phyloP scores from a whole-genome alignment of 163 green algal species.

The Coccomyxa subellipsoidea region DNA sequence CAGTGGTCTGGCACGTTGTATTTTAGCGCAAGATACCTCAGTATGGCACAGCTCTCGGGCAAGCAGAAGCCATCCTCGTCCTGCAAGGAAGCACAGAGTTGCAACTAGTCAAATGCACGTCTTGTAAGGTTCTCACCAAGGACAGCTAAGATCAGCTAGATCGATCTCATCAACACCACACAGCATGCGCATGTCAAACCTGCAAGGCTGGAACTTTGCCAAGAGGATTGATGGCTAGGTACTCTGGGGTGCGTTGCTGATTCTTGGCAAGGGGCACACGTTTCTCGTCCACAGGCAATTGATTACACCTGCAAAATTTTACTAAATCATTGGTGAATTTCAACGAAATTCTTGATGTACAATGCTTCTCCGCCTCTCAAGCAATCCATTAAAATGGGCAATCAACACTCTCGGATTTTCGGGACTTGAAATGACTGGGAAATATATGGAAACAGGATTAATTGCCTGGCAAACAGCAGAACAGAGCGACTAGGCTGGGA shows the following conservation, averaged over 20 bases:
- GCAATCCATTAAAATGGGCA: too few species aligned
- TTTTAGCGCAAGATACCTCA: slow-evolving; percentile 22
- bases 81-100: too few species aligned
- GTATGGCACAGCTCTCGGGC: slow-evolving; percentile 24
- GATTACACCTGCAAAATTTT: not conserved
- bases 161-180: not conserved
- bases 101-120: too few species aligned
- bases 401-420: too few species aligned
- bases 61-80: slow-evolving; percentile 21
- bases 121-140: too few species aligned
- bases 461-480: not conserved
- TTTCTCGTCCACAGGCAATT: slow-evolving; percentile 10
- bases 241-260: slow-evolving; percentile 7
- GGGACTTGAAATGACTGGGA: too few species aligned
- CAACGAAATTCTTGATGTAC: not conserved
- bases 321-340: not conserved
- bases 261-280: slow-evolving; percentile 13
- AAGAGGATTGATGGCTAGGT: slow-evolving; percentile 17
- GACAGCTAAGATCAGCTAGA: too few species aligned
- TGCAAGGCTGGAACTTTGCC: slow-evolving; percentile 24
- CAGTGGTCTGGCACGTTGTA: slow-evolving; percentile 14
- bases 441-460: not conserved
- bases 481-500: not conserved
- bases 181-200: not conserved
- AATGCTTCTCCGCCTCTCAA: too few species aligned